These are phyloP conservation scores for Apium graveolens DNA, from an alignment of 129 eudicot genomes.

Conservation along the genomic window DNA sequence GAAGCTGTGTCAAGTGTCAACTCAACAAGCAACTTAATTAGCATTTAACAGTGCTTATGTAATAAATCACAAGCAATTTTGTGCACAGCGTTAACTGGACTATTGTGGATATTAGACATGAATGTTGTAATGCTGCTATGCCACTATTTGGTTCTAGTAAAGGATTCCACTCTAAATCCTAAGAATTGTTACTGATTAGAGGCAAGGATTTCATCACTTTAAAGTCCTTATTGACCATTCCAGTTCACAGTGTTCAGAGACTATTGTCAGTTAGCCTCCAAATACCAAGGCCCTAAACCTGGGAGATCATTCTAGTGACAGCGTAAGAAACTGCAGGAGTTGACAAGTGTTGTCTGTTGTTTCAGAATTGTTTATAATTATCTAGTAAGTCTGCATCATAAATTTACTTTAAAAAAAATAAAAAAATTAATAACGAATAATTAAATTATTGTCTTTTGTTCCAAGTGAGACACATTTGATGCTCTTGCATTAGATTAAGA, in stretches of 20 bases:
- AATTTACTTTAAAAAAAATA: too few species aligned
- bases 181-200: neutral
- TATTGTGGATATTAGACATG: neutral
- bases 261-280: neutral
- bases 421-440: too few species aligned
- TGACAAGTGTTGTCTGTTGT: neutral
- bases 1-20: too few species aligned
- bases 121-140: neutral
- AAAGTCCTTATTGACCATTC: neutral
- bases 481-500: neutral
- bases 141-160: neutral
- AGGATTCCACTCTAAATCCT: neutral
- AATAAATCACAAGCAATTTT: too few species aligned
- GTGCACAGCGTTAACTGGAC: too few species aligned
- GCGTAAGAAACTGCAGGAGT: neutral
- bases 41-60: too few species aligned
- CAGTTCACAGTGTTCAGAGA: conserved; percentile 26
- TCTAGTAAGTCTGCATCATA: too few species aligned
- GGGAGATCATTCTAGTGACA: neutral
- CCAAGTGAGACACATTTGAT: neutral
- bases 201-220: neutral
- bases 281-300: neutral
- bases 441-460: neutral
- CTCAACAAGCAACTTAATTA: too few species aligned
- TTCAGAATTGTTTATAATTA: too few species aligned